Percentiles rank a stretch among this genome's conserved stretches.
Conservation (phyloP, 805 yeast genomes). For the Pichia rugopelliculosa region DNA sequence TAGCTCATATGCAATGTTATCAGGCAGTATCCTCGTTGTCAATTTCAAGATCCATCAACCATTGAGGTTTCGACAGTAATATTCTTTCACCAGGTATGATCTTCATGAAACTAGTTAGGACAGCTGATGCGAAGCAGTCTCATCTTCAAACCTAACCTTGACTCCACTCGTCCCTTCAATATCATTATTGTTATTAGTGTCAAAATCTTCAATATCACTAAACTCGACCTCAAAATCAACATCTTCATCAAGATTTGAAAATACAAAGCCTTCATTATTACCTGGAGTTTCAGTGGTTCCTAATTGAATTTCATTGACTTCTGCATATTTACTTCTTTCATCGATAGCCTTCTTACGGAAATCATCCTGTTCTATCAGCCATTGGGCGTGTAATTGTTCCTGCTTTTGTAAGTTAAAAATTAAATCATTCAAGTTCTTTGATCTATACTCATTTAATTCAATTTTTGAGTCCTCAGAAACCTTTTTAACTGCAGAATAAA, state of each 20-base stretch:
- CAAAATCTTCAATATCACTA: constrained; percentile 15
- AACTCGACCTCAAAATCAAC: constrained; percentile 28
- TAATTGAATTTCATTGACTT: constrained; percentile 15
- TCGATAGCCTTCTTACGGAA: constrained; percentile 23
- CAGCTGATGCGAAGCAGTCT: too few species aligned
- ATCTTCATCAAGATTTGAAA: constrained; percentile 19
- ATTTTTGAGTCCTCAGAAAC: constrained; percentile 21
- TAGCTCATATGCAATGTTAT: too few species aligned
- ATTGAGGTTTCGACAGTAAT: too few species aligned
- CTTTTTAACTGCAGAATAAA: constrained; percentile 19
- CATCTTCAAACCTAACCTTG: constrained; percentile 4
- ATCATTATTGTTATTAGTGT: neutral
- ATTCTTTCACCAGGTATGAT: too few species aligned
- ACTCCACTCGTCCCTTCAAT: neutral
- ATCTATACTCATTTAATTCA: constrained; percentile 14
- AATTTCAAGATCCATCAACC: too few species aligned
- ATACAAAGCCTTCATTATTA: neutral
- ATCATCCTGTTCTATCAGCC: constrained; percentile 22
- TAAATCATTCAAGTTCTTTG: constrained; percentile 17
- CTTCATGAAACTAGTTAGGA: too few species aligned
- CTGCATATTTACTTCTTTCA: constrained; percentile 15
- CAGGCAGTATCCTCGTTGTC: too few species aligned
- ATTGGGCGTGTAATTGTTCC: constrained; percentile 17
- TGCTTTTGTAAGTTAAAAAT: constrained; percentile 26
- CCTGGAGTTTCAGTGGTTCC: constrained; percentile 11